Evolutionary conservation across 495 filamentous ascomycete species (phyloP).

Genomic region (Aspergillus olivimuriae): DNA sequence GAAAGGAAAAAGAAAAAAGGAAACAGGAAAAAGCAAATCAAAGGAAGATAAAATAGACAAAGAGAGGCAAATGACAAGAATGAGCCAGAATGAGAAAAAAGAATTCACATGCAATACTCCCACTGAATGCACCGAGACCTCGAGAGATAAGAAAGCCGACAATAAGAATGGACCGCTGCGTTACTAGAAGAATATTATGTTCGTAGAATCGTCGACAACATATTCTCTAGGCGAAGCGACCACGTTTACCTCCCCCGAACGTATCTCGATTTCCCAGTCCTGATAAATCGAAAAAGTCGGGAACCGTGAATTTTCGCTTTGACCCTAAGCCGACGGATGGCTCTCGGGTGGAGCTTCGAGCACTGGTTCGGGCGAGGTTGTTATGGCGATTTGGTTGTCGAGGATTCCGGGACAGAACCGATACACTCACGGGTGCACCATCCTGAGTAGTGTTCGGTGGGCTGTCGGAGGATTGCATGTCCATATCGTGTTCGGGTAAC

Average conservation of each 20-base stretch:
- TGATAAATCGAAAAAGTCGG: slow-evolving; percentile 79
- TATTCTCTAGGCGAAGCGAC: slow-evolving; percentile 54
- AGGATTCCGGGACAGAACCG: slow-evolving; percentile 44
- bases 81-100: slow-evolving; percentile 10
- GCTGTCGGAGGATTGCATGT: slow-evolving; percentile 48
- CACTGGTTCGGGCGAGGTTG: slow-evolving; percentile 32
- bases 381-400: slow-evolving; percentile 47
- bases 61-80: slow-evolving; percentile 10
- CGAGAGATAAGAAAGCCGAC: too few relatives aligned
- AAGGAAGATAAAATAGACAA: slow-evolving; percentile 13
- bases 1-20: slow-evolving; percentile 5
- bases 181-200: slow-evolving; percentile 32
- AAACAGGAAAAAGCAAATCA: slow-evolving; percentile 11
- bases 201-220: slow-evolving; percentile 35
- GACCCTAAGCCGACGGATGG: slow-evolving; percentile 53
- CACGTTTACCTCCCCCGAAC: slow-evolving; percentile 64
- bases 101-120: slow-evolving; percentile 35
- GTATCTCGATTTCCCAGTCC: slow-evolving; percentile 60
- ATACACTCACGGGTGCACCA: slow-evolving; percentile 42
- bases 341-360: slow-evolving; percentile 36
- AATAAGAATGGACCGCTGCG: slow-evolving; percentile 27
- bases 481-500: slow-evolving; percentile 55
- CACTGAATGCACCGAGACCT: slow-evolving; percentile 35
- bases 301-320: slow-evolving; percentile 70
- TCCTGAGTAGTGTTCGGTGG: slow-evolving; percentile 25